Base-by-base conservation (phyloP, 148 eudicot species). In the Vaccinium darrowii region DNA sequence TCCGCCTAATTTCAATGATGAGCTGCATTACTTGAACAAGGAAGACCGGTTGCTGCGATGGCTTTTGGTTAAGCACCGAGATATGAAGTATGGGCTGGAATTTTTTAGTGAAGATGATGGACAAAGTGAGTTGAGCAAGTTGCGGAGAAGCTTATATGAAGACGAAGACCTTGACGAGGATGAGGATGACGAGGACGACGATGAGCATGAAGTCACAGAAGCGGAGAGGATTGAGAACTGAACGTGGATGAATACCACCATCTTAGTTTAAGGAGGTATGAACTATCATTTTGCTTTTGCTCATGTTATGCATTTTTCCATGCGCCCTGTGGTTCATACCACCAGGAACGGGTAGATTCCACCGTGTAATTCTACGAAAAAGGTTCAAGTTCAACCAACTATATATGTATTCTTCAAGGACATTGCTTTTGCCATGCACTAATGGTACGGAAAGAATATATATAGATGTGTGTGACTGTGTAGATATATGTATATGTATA, bases 31-130 rank as follows among this genome's bases (percentile, higher is more conserved):
- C 86, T 85, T 95, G 86, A 97, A 95, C 93, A 95, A 94, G 87
- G 99, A 97, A 88, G 99, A 97, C 86, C 92, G 98, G 75, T 87
- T 97, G 83, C 85, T 97, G 50, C 93, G 98, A 62, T 97, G 99
- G 98, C 91, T 95, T 80, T 85, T 97, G 87, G 91, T 97, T 75
- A 97, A 95, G 91, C 92, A 92, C 84, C 91, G 99, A 51, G 88
- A 91, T 58, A 43, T 93, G 14, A 91, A 91, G 69, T 81, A 62
- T 50, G 94, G 92, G 58, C 23, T 73, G 6, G 92, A 91, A 4
- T 81, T 58, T 73, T 15, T 78, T 18, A 47, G 6, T 21, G 90
- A 92, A 50, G 90, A 90, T 23, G 92, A 90, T 57, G 77, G 84
- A 3, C 84, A 43, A 72, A 39, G 54, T 76, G 90, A 90, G 27